Conservation (phyloP, 164 flowering plant species). For the Piper betle region DNA sequence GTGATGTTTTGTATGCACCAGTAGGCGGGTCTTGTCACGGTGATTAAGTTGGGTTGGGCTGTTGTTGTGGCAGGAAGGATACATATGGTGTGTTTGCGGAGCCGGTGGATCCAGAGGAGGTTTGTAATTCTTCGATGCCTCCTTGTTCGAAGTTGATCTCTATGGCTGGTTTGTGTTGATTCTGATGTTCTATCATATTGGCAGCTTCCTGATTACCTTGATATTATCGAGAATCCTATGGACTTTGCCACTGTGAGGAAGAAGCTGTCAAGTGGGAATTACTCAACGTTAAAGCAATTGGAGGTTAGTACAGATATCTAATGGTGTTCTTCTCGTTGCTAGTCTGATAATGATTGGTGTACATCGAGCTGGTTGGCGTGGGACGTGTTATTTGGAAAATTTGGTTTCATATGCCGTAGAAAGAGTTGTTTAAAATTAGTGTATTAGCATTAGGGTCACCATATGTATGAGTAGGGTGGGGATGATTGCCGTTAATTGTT, state of each 20-base stretch:
- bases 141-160: neutral
- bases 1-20: neutral
- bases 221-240: conserved; percentile 85
- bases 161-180: neutral
- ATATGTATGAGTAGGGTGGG: neutral
- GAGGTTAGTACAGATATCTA: conserved; percentile 38
- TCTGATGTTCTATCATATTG: conserved; percentile 7
- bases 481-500: too few relatives aligned
- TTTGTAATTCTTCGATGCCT: conserved; percentile 7
- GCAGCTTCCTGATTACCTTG: conserved; percentile 94
- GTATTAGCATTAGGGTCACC: neutral
- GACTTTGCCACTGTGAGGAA: conserved; percentile 89
- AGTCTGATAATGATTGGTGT: neutral
- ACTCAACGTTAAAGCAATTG: conserved; percentile 56
- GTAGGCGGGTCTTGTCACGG: neutral
- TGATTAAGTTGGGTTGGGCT: conserved; percentile 3
- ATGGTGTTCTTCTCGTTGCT: neutral
- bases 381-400: neutral
- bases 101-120: conserved; percentile 98
- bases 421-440: neutral
- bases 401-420: neutral
- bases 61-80: conserved; percentile 64
- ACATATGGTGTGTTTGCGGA: conserved; percentile 91
- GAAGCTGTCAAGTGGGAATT: conserved; percentile 61
- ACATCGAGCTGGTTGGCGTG: neutral